These are phyloP conservation scores for Beauveria sp. DNA, from an alignment of 2,329 filamentous ascomycete genomes.

Conservation along the genomic window DNA sequence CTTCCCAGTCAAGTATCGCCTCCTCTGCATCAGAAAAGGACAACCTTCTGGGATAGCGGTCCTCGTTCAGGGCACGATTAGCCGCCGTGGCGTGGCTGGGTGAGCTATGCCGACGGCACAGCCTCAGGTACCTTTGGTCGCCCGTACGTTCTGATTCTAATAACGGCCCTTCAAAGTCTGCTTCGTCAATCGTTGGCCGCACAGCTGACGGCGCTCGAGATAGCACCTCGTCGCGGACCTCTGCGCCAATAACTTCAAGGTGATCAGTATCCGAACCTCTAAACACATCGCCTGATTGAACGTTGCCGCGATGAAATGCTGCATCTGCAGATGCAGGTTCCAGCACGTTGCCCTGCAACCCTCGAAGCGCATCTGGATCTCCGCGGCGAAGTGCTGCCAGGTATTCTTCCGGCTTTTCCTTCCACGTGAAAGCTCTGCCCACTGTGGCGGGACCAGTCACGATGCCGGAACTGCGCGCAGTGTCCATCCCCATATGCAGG, in stretches of 20 bases:
- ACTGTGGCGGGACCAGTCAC: constrained; percentile 32
- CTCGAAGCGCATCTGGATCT: constrained; percentile 21
- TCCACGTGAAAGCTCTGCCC: constrained; percentile 55
- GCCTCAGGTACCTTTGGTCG: constrained; percentile 36
- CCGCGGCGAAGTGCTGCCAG: constrained; percentile 32
- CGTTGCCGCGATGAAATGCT: constrained; percentile 17
- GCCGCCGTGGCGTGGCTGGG: constrained; percentile 26
- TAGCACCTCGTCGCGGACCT: constrained; percentile 35
- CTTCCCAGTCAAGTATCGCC: constrained; percentile 61
- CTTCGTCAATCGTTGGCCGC: constrained; percentile 51
- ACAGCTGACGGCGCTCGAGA: constrained; percentile 45
- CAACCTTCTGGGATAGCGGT: constrained; percentile 61
- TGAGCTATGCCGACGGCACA: constrained; percentile 58
- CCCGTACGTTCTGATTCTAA: constrained; percentile 39
- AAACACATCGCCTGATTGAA: constrained; percentile 18
- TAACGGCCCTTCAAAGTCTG: constrained; percentile 49
- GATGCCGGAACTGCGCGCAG: constrained; percentile 17
- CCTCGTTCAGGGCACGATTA: constrained; percentile 39
- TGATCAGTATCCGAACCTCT: constrained; percentile 19
- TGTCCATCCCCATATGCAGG: constrained; percentile 7
- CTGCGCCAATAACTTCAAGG: constrained; percentile 27
- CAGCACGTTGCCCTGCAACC: constrained; percentile 9
- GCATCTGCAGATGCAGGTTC: constrained; percentile 16
- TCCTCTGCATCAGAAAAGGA: constrained; percentile 72
- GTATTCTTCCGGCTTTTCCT: constrained; percentile 56